Evolutionary conservation across 2,329 filamentous ascomycete genomes (phyloP).

Genomic region (Penicillium crustosum): DNA sequence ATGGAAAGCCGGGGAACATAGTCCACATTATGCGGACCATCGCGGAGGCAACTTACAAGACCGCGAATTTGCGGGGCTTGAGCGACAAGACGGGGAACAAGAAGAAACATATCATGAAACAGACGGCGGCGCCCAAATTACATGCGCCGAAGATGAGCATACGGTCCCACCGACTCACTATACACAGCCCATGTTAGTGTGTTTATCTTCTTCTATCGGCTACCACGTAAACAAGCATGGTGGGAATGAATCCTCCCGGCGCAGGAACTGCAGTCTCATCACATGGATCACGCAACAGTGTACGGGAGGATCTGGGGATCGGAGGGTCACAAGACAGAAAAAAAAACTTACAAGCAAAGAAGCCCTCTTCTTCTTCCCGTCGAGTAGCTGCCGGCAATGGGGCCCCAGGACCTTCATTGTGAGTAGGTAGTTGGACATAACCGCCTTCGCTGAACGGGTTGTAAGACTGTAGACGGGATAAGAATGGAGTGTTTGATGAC

Average conservation of each 20-base stretch:
- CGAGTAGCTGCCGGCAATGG: constrained; percentile 80
- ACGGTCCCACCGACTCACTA: constrained; percentile 97
- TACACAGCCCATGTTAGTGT: constrained; percentile 25
- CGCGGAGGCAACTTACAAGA: constrained; percentile 70
- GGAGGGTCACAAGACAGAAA: constrained; percentile 22
- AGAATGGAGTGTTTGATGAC: constrained; percentile 66
- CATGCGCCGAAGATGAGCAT: constrained; percentile 88
- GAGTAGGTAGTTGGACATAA: constrained; percentile 86
- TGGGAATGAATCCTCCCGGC: constrained; percentile 26
- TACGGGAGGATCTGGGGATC: constrained; percentile 11
- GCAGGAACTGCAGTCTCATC: constrained; percentile 41
- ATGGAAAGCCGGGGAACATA: neutral
- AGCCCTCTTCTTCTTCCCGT: constrained; percentile 92
- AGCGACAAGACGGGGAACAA: constrained; percentile 80
- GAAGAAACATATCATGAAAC: constrained; percentile 88
- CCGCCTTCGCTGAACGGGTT: constrained; percentile 82
- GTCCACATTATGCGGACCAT: constrained; percentile 9
- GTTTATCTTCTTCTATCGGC: constrained; percentile 16
- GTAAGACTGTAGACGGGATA: constrained; percentile 77
- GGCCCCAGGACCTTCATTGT: constrained; percentile 71
- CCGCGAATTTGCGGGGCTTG: constrained; percentile 89
- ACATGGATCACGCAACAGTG: constrained; percentile 30
- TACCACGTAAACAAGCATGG: constrained; percentile 22
- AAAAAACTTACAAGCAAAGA: constrained; percentile 81
- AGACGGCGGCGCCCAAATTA: constrained; percentile 82